A percentile compares a stretch with the other conserved stretches of the same genome.
Evolutionary conservation across 2,329 filamentous ascomycete genomes (phyloP).

Genomic region (Aspergillus amoenus): DNA sequence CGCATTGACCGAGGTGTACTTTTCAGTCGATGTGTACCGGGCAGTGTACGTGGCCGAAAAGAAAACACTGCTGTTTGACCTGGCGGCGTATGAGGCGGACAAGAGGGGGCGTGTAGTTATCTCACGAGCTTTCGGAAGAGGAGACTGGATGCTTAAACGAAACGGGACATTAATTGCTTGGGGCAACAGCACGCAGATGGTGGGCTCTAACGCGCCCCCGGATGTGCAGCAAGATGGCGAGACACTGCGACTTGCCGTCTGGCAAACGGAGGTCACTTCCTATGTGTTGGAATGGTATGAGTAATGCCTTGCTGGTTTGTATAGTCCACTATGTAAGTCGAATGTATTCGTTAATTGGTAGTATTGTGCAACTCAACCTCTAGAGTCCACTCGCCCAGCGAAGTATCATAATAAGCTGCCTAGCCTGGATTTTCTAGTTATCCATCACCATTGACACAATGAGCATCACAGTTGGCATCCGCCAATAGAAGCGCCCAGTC

Average conservation of each 20-base stretch:
- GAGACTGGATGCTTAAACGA: background rate
- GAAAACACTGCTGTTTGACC: background rate
- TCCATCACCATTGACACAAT: no score
- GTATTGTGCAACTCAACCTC: no score
- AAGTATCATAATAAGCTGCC: no score
- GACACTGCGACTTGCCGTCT: background rate
- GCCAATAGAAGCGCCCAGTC: no score
- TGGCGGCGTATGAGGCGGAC: background rate
- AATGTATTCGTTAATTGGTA: no score
- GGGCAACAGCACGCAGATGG: background rate
- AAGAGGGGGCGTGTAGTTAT: background rate
- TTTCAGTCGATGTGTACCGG: constrained; percentile 1
- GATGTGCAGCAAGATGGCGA: background rate
- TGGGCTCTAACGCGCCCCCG: background rate
- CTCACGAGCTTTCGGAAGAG: background rate
- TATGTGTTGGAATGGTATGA: constrained; percentile 1
- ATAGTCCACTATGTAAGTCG: no score
- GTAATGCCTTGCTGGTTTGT: background rate
- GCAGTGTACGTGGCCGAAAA: background rate
- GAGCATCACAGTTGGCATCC: no score
- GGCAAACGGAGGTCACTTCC: background rate
- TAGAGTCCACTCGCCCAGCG: no score
- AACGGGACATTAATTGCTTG: background rate
- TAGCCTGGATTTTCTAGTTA: no score
- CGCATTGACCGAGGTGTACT: constrained; percentile 1